phyloP scores from a whole-genome alignment of 2,329 filamentous ascomycete genomes.

The Dothideomycetes sp. region DNA sequence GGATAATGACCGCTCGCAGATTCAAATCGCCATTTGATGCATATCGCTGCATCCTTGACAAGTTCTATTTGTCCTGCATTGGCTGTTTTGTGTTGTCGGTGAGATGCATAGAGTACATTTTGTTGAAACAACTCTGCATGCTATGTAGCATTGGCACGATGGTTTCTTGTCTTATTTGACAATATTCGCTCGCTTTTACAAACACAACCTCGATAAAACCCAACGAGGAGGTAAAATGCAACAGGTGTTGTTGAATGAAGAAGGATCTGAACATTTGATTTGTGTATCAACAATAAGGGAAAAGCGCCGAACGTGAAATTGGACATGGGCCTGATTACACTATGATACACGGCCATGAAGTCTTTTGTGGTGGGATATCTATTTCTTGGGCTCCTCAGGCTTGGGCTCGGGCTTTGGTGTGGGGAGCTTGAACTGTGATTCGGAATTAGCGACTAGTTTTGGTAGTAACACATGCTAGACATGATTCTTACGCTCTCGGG shows the following conservation, averaged over 20 bases:
- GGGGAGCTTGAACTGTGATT: constrained; percentile 71
- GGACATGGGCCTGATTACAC: constrained; percentile 11
- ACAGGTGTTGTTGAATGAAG: neutral
- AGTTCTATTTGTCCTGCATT: too few relatives aligned
- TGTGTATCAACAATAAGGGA: constrained; percentile 8
- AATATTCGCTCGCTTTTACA: too few relatives aligned
- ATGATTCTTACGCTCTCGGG: constrained; percentile 53
- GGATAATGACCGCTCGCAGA: too few relatives aligned
- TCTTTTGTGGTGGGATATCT: constrained; percentile 28
- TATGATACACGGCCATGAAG: constrained; percentile 12
- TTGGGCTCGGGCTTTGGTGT: constrained; percentile 91
- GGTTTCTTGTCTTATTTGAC: too few relatives aligned
- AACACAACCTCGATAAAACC: too few relatives aligned
- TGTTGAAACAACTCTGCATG: too few relatives aligned
- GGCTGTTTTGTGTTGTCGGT: too few relatives aligned
- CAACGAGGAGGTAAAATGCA: too few relatives aligned
- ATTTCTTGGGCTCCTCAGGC: constrained; percentile 88
- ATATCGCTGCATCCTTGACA: too few relatives aligned
- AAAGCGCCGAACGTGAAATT: constrained; percentile 8
- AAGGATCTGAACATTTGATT: neutral
- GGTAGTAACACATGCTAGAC: constrained; percentile 3
- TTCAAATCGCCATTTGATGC: too few relatives aligned
- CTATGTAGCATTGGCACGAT: too few relatives aligned
- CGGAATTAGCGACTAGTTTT: constrained; percentile 10
- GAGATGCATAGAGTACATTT: too few relatives aligned